Base-by-base conservation (phyloP, 768 basidiomycete genomes). In the Nevesoporus exiguus region DNA sequence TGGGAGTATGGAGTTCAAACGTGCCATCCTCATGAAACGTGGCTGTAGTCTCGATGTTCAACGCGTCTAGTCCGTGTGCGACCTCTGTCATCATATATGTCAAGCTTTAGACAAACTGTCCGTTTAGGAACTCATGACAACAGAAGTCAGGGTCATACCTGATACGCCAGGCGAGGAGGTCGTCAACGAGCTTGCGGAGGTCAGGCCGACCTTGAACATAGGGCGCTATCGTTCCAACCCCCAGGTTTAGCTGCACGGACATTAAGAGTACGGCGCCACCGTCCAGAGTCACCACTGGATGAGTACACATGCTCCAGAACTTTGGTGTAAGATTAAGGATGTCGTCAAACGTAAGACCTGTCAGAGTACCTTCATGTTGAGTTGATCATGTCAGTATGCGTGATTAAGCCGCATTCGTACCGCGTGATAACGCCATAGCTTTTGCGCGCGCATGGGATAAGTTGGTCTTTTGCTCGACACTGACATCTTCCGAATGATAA, bases 101-200 rank as follows among this genome's bases (percentile, higher is more conserved):
- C 22, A 47, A 22, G 15, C 46, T 47, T 34, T 13, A 29, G 27
- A 29, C 27, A 10, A 17, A 15, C 11, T 11, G 19, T 17, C 10
- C 14, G 45, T 33, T 24, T 3, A 47, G 31, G 34, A 7, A 10
- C 24, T 17, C 7, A 24, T 5, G 21, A 29, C 15, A 47, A 47
- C n/a, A 15, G 1, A 6, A 22, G 31, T 24, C 8, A 7, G 15
- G 14, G 14, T 31, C 44, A 11, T 47, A 47, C 46, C 46, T 47
- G 3, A 47, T 22, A 15, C 46, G 46, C 46, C 46, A 47, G 13
- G 46, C 21, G 31, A 47, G 31, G 31, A 47, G 30, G 21, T 47
- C 46, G 15, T 47, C 46, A 34, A 47, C 21, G 31, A 47, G 31
- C 46, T 47, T 47, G 31, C 46, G 46, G 46, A 47, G 46, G 31